phyloP scores from a whole-genome alignment of 202 grass and related monocot species.

The Bolboschoenoplectus hybrid region DNA sequence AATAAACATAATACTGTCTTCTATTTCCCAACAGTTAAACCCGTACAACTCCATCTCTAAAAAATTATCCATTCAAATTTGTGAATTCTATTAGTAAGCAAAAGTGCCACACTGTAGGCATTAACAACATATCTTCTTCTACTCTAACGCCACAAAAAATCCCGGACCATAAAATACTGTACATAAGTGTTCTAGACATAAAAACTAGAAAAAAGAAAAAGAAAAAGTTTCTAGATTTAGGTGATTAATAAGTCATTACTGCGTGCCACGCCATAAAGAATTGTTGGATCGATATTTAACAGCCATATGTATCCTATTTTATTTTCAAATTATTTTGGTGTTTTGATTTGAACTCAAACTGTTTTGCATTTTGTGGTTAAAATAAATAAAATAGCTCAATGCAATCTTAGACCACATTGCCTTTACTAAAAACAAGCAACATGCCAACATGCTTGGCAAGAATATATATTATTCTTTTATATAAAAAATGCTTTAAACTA shows the following conservation, averaged over 20 bases:
- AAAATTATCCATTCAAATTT: no score
- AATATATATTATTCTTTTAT: no score
- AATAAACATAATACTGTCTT: no score
- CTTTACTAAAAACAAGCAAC: not conserved
- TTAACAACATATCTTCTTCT: no score
- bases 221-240: not conserved
- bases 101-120: no score
- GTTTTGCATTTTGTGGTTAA: not conserved
- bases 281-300: not conserved
- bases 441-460: not conserved
- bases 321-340: not conserved
- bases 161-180: not conserved
- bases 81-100: no score
- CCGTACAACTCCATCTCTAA: no score
- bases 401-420: not conserved
- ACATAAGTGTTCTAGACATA: not conserved
- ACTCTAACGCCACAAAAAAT: no score
- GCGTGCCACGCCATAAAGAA: constrained; percentile 9
- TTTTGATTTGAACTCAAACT: not conserved
- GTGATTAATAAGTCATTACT: not conserved
- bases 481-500: not conserved
- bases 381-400: not conserved
- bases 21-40: no score
- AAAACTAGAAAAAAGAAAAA: not conserved
- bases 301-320: not conserved